Base-by-base conservation (phyloP, 768 basidiomycete genomes). In the Tephrocybe rancida region DNA sequence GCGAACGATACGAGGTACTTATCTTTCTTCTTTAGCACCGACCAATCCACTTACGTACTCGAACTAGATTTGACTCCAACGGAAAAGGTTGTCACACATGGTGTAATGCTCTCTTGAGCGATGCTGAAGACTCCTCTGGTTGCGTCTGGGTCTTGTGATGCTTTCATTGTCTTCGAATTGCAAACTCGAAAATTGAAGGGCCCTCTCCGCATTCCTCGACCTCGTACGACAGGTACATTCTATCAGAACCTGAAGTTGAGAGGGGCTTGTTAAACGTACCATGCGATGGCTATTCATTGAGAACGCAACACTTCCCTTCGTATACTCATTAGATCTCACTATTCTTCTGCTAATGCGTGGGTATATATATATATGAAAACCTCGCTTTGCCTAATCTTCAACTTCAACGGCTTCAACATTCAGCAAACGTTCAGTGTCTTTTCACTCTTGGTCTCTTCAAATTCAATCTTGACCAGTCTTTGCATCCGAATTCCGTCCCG, bases 401-500 rank as follows among this genome's bases (percentile, higher is more conserved):
- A n/a, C n/a, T n/a, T n/a, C n/a, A n/a, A n/a, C n/a, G n/a, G n/a
- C n/a, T n/a, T n/a, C n/a, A n/a, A n/a, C n/a, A n/a, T n/a, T n/a
- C n/a, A n/a, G n/a, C n/a, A n/a, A n/a, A n/a, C n/a, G n/a, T n/a
- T n/a, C n/a, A n/a, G n/a, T n/a, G n/a, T n/a, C n/a, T n/a, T n/a
- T n/a, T n/a, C n/a, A n/a, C n/a, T n/a, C n/a, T 32, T 32, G 30
- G 30, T 6, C 30, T 7, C 30, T 41, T 9, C 3, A 41, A 9
- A 19, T n/a, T 41, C n/a, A n/a, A n/a, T 18, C 4, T 41, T 21
- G 10, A 10, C 9, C 9, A 5, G 39, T 5, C 37, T 10, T 5
- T 32, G n/a, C 14, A 42, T 50, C 49, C 49, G 49, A 50, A 2
- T 26, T 24, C 50, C 48, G 41, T 35, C 34, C 49, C 42, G 42